Base-by-base conservation (phyloP, 495 filamentous ascomycete genomes). In the Poronia punctata region DNA sequence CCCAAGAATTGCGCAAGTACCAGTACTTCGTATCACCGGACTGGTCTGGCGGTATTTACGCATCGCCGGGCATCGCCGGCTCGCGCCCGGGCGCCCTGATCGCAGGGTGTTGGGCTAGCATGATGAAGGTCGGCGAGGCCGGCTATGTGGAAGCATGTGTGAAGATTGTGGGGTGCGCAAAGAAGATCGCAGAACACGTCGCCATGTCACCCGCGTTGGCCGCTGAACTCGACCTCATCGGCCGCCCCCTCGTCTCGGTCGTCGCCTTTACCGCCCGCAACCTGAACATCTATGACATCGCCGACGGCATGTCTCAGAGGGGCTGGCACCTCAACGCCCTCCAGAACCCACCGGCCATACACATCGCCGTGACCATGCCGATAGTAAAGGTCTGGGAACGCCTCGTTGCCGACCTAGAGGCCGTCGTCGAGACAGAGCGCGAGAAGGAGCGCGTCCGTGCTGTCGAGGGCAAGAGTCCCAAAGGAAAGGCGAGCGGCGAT, bases 311-410 rank as follows among this genome's bases (percentile, higher is more conserved):
- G 79, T 75, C 71, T 32, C 70, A 68, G 2, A 78, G 79, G 49
- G 92, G 92, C 16, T 99, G 92, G 92, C 92, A 97, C 62, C 72
- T 99, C 33, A 99, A 95, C 54, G 87, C 90, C 5, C 70, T 97
- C 37, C 92, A 99, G 57, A 78, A 78, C 35, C 92, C 92, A 6
- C 77, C 93, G 0, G 93, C 87, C n/a, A 85, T 99, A 15, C 92
- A 99, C 62, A 83, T 95, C 18, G 92, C 92, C n/a, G 85, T 96
- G 34, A 97, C 93, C 1, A 50, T 88, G 50, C 92, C 90, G 9
- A 83, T 94, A n/a, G 79, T 82, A 7, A 72, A 70, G 46, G 80
- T 79, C 25, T 88, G 83, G 48, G 87, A 96, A 45, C 72, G 72
- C 56, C 73, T 99, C 17, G 76, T 88, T 23, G 63, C 55, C 14